These are phyloP conservation scores for Ephemerocybe angulata DNA, from an alignment of 768 basidiomycete species.

Conservation along the genomic window DNA sequence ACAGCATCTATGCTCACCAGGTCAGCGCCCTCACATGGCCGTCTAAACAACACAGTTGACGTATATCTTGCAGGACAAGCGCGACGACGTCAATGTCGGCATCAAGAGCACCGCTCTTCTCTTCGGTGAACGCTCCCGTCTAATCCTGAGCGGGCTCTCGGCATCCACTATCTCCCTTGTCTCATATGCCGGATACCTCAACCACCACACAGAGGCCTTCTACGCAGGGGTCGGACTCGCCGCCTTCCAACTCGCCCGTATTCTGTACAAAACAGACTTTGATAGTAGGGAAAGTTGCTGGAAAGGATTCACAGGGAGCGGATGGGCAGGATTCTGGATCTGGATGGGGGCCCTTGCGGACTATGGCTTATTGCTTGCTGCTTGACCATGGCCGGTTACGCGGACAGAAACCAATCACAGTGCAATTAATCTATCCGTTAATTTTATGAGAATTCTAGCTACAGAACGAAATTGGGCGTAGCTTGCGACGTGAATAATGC, in stretches of 20 bases:
- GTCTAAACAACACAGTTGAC: background rate
- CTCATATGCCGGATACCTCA: constrained; percentile 75
- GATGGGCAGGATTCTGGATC: constrained; percentile 83
- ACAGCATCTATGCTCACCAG: constrained; percentile 97
- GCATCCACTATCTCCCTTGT: constrained; percentile 69
- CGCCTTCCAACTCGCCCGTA: constrained; percentile 70
- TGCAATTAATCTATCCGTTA: too few species aligned
- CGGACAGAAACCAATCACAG: too few species aligned
- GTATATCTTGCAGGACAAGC: constrained; percentile 68
- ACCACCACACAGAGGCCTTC: constrained; percentile 73
- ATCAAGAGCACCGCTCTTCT: constrained; percentile 94
- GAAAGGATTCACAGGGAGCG: constrained; percentile 84
- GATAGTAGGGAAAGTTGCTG: constrained; percentile 78
- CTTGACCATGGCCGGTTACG: constrained; percentile 4
- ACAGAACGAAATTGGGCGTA: too few species aligned
- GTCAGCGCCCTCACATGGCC: constrained; percentile 30
- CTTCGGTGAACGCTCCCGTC: constrained; percentile 73
- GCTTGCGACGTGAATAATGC: too few species aligned
- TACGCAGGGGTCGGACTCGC: constrained; percentile 76
- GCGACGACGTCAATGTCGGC: constrained; percentile 80
- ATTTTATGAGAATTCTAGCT: too few species aligned
- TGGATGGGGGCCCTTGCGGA: constrained; percentile 80
- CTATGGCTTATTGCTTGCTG: constrained; percentile 41
- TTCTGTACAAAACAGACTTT: constrained; percentile 74
- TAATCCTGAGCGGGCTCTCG: constrained; percentile 73